Evolutionary conservation across 176 grass and related monocot species (phyloP), one percentile per base, ranked within the genome.

Genomic region (Puya raimondii): DNA sequence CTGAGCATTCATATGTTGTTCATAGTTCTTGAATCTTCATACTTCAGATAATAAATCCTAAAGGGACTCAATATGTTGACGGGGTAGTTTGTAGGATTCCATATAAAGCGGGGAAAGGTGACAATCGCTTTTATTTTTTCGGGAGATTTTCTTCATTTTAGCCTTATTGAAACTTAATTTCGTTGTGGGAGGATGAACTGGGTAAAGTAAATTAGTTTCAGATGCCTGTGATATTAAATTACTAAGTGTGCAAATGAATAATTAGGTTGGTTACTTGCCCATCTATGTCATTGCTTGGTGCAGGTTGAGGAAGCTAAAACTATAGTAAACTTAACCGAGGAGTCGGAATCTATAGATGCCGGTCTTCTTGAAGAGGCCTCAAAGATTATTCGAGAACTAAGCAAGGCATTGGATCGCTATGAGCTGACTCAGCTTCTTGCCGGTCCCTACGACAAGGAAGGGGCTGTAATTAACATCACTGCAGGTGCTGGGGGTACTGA

Each of bases 371-470:
- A 92, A 26, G 93, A 97, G 71, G 93, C 89, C 14, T 85, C 78
- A 23, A 92, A 86, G 59, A 97, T 88, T 64, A 97, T 92, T 81
- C 85, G 72, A 77, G 67, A 77, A 61, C 72, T 97, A 63, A 92
- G 80, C 58, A 97, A 92, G 65, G 80, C 81, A 83, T 63, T 97
- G 51, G 89, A 90, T 80, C 85, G 71, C 23, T 92, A 85, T 87
- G 93, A 97, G 77, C 79, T 97, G 80, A 82, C 86, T 42, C 79
- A 87, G 47, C 89, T 97, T 97, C 89, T 97, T 85, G 92, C 93
- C 74, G 93, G 93, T 26, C 93, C 88, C 64, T 97, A 97, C 78
- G 93, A 97, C 72, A 97, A 92, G 74, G 93, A 97, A 88, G 84
- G 93, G 17, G 93, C 86, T 49, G 86, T 92, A 66, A 83, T 97